Percentiles rank a stretch among this genome's conserved stretches.
Evolutionary conservation across 257 asterid species (phyloP).

Genomic region (Ligustrum vulgare): DNA sequence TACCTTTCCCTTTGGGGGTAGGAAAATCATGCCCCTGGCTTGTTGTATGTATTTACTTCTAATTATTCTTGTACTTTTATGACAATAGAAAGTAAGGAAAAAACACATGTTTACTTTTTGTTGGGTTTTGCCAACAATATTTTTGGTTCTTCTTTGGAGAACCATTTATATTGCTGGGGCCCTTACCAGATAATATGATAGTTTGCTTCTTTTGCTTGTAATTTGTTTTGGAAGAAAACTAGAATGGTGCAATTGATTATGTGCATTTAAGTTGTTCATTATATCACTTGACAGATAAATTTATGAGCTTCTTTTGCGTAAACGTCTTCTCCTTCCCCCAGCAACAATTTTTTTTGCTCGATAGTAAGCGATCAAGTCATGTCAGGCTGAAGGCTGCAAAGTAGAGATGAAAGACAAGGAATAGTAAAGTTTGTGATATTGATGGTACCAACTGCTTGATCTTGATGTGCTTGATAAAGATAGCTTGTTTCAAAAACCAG

Average conservation of each 20-base stretch:
- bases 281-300: neutral
- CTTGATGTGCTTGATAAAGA: too few species aligned
- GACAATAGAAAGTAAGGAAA: conserved; percentile 25
- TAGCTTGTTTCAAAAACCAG: neutral
- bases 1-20: neutral
- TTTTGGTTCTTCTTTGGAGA: conserved; percentile 43
- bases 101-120: conserved; percentile 14
- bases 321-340: neutral
- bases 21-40: neutral
- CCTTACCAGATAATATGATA: neutral
- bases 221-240: neutral
- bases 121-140: conserved; percentile 27
- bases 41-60: conserved; percentile 23
- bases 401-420: neutral
- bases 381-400: neutral
- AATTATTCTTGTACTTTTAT: neutral
- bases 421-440: neutral
- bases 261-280: neutral
- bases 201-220: neutral
- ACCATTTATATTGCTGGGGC: conserved; percentile 7
- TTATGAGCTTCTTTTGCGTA: neutral
- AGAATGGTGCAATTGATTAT: neutral
- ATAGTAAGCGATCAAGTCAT: neutral
- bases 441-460: neutral
- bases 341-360: too few species aligned